Conservation (phyloP, 371 early-diverging fungal genomes). For the Smittium mucronatum region DNA sequence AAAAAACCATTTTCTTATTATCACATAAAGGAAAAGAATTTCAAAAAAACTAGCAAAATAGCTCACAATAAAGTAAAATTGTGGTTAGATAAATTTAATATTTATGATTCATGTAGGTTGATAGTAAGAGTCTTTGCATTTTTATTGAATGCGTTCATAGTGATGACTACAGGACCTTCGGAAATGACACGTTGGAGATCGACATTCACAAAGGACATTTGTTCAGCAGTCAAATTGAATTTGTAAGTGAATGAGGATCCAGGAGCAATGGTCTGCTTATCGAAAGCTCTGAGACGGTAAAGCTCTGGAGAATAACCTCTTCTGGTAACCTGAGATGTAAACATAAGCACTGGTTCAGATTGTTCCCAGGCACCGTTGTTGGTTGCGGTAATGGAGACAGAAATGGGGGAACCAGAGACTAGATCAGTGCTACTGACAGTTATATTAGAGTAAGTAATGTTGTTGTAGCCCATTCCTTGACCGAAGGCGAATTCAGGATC, state of each 20-base stretch:
- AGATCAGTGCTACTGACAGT: constrained; percentile 18
- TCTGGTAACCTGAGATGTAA: constrained; percentile 43
- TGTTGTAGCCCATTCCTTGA: constrained; percentile 45
- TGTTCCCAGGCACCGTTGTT: constrained; percentile 38
- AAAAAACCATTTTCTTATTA: no score
- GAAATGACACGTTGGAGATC: constrained; percentile 29
- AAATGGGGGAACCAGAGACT: constrained; percentile 14
- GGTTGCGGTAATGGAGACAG: constrained; percentile 34
- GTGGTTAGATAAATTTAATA: no score
- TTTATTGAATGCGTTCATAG: constrained; percentile 31
- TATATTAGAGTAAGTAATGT: constrained; percentile 35
- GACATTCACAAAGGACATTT: constrained; percentile 32
- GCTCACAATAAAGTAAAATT: no score
- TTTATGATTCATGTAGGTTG: neutral
- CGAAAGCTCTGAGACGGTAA: constrained; percentile 21
- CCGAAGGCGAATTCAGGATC: constrained; percentile 47
- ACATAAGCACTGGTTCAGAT: constrained; percentile 47
- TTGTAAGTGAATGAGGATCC: constrained; percentile 18
- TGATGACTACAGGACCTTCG: constrained; percentile 32
- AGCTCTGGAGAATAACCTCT: constrained; percentile 33
- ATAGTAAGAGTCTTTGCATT: neutral
- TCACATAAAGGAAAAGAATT: no score
- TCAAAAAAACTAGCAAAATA: no score
- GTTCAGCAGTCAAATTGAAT: constrained; percentile 24
- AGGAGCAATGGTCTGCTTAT: constrained; percentile 16